A percentile compares a stretch with the other conserved stretches of the same genome.
phyloP scores from a whole-genome alignment of 139 green algal species.

The Coccomyxa sp. region DNA sequence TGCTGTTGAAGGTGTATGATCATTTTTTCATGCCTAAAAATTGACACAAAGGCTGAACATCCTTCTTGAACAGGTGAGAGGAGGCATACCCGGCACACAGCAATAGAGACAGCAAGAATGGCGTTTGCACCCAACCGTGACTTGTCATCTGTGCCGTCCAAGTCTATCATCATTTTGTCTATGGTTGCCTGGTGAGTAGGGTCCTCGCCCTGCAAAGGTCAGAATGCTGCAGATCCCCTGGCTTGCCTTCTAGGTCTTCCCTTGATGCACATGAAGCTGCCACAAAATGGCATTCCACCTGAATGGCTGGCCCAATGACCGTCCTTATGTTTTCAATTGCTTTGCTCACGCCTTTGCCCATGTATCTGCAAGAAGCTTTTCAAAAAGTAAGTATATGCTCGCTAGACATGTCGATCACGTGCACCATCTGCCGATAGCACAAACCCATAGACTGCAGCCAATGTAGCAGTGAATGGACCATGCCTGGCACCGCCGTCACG shows the following conservation, averaged over 20 bases:
- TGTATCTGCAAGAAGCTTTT: constrained; percentile 54
- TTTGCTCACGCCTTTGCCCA: constrained; percentile 93
- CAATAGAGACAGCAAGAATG: constrained; percentile 97
- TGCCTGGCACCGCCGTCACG: constrained; percentile 79
- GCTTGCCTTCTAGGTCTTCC: no score
- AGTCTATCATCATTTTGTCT: constrained; percentile 89
- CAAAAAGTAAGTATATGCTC: neutral
- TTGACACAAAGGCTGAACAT: neutral
- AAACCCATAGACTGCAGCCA: neutral
- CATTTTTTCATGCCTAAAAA: neutral
- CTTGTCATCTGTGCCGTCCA: constrained; percentile 98
- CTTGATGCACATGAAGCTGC: neutral
- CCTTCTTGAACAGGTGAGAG: neutral
- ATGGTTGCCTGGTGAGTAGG: constrained; percentile 85
- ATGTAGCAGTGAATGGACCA: neutral
- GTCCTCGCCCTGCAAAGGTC: constrained; percentile 73
- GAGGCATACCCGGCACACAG: constrained; percentile 65
- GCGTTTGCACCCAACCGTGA: constrained; percentile 96
- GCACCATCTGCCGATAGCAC: neutral
- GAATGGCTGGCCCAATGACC: constrained; percentile 84
- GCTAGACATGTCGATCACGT: neutral
- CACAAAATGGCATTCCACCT: constrained; percentile 31
- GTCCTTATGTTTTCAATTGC: constrained; percentile 96
- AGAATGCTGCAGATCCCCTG: neutral
- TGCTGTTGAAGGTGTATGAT: neutral